Conservation (phyloP, 1,284 basidiomycete genomes). For the Cryptococcus deneoformans region DNA sequence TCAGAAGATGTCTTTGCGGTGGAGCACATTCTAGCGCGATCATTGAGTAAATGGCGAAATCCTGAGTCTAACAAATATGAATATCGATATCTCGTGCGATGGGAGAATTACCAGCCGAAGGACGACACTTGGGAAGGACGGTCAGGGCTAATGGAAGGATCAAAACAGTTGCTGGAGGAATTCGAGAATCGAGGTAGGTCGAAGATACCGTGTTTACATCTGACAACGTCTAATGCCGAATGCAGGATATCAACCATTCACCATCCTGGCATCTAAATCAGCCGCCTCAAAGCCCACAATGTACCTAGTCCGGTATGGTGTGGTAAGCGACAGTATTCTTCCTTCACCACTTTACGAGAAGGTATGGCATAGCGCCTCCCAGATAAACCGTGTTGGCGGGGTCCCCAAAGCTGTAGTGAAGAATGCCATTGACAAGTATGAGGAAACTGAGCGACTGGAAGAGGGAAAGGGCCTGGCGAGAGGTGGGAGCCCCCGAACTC, state of each 20-base stretch:
- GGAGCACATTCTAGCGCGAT: slow-evolving; percentile 26
- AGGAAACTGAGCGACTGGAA: neutral
- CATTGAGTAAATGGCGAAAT: slow-evolving; percentile 9
- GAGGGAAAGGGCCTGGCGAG: no score
- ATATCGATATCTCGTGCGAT: slow-evolving; percentile 57
- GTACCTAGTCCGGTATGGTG: slow-evolving; percentile 23
- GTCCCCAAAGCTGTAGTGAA: slow-evolving; percentile 3
- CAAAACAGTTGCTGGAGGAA: slow-evolving; percentile 50
- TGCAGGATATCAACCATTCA: slow-evolving; percentile 21
- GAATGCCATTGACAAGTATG: slow-evolving; percentile 3
- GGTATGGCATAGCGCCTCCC: slow-evolving; percentile 19
- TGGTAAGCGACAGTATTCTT: neutral
- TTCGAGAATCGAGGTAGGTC: slow-evolving; percentile 36
- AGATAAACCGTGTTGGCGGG: slow-evolving; percentile 10
- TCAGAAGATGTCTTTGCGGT: slow-evolving; percentile 10
- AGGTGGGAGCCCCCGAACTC: no score
- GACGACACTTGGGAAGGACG: slow-evolving; percentile 65
- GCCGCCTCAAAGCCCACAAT: neutral
- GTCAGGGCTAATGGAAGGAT: slow-evolving; percentile 52
- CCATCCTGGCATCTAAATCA: slow-evolving; percentile 13
- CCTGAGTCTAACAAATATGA: slow-evolving; percentile 13
- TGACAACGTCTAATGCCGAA: neutral
- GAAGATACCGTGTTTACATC: no score
- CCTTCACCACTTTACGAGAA: slow-evolving; percentile 21
- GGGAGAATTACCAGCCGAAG: slow-evolving; percentile 59